These are phyloP conservation scores for Suillus weaverae DNA, from an alignment of 768 basidiomycete genomes.

Conservation along the genomic window DNA sequence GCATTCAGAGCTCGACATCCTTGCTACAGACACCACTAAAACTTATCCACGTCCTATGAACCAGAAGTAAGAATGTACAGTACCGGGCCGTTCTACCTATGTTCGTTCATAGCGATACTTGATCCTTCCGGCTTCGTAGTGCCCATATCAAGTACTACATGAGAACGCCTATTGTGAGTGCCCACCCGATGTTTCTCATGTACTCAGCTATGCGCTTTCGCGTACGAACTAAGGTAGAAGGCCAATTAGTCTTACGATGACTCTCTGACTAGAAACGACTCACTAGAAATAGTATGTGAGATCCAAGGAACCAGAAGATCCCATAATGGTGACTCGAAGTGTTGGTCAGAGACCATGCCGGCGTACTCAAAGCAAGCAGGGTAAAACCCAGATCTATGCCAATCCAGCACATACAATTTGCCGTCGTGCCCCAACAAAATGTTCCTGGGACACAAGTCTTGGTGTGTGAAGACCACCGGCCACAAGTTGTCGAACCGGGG, in stretches of 20 bases:
- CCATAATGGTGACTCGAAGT: neutral
- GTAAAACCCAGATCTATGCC: conserved; percentile 21
- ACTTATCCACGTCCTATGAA: neutral
- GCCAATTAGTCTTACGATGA: neutral
- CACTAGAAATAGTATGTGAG: neutral
- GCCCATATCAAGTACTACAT: neutral
- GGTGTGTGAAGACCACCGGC: conserved; percentile 25
- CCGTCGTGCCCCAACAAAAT: conserved; percentile 20
- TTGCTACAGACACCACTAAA: neutral
- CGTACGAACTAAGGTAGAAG: neutral
- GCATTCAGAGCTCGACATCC: no score
- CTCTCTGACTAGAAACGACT: neutral
- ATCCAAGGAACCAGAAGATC: neutral
- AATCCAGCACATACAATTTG: conserved; percentile 20
- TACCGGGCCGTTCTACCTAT: no score
- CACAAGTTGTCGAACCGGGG: neutral
- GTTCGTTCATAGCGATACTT: neutral
- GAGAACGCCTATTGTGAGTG: neutral
- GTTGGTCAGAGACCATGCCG: neutral
- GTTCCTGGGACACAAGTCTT: conserved; percentile 21
- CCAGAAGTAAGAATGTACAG: no score
- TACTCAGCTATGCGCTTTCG: neutral
- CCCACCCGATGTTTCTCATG: neutral
- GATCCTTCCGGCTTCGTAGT: neutral
- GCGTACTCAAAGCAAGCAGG: conserved; percentile 26